Base-by-base conservation (phyloP, 208 protist species). In the Phytomonas francai region DNA sequence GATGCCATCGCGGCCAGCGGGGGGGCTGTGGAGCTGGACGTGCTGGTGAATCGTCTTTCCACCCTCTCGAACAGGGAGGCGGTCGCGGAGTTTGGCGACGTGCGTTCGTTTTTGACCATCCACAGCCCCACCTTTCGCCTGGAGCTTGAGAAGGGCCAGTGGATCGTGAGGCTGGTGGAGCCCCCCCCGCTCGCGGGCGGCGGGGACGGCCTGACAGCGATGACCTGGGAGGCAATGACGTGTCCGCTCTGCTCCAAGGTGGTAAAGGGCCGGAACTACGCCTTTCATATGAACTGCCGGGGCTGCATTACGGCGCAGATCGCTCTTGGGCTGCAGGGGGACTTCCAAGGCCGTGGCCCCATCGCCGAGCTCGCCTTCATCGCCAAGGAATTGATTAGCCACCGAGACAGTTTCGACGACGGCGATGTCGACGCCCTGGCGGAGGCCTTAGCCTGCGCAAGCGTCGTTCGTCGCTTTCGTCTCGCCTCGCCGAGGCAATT, bases 91-190 rank as follows among this genome's bases (percentile, higher is more conserved):
- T 95, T 97, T 71, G 90, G 90, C 36, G 85, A 95, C 73, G 79
- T 97, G 74, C 85, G 92, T 22, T 81, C 94, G 74, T 97, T 97
- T 70, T 65, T 97, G 57, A 74, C 86, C 36, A 93, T 97, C 59
- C 92, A 97, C 81, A 81, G 76, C 0, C 87, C 88, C 2, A 97
- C 92, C 22, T 97, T 97, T 68, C 79, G 78, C 25, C 68, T 97
- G 19, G 67, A 70, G 1, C 76, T 83, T 42, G 89, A 97, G 65
- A 79, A 78, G 11, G 74, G 79, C 22, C 70, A 80, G 60, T 89
- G 80, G 88, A 83, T 97, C 68, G 89, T 97, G 22, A 78, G 92
- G 27, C 81, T 97, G 61, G 70, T 68, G 58, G 36, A 62, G 30
- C 0, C 7, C 16, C n/a, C 61, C 8, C 56, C 49, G 7, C 34